Conservation (phyloP, 768 basidiomycete genomes). For the Lactifluus pinguis region DNA sequence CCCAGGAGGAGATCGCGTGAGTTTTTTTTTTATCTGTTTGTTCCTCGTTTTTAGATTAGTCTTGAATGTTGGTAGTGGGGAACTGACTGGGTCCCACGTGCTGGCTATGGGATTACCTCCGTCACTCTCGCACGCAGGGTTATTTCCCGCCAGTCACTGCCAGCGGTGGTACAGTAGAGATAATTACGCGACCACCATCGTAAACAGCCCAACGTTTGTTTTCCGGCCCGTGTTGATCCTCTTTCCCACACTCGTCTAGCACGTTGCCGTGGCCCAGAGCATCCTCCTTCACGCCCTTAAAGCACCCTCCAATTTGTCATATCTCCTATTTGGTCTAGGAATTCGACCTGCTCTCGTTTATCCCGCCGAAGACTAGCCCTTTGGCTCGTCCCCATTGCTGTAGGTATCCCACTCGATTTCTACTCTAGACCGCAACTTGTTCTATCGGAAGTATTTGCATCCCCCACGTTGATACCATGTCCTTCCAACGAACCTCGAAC, state of each 20-base stretch:
- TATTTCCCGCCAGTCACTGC: slow-evolving; percentile 77
- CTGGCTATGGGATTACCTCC: slow-evolving; percentile 99
- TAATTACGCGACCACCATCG: slow-evolving; percentile 92
- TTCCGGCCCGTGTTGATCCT: neutral
- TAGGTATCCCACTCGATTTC: slow-evolving; percentile 44
- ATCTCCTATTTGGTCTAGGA: slow-evolving; percentile 18
- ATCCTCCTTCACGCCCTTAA: slow-evolving; percentile 20
- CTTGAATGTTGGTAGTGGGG: neutral
- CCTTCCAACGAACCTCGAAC: slow-evolving; percentile 16
- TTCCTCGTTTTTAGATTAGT: neutral
- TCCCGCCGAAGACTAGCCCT: slow-evolving; percentile 26
- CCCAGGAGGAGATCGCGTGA: slow-evolving; percentile 97
- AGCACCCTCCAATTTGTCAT: slow-evolving; percentile 20
- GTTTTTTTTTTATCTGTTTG: neutral
- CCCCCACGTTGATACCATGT: slow-evolving; percentile 41
- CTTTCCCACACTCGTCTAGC: neutral
- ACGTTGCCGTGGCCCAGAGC: slow-evolving; percentile 24
- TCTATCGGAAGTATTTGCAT: slow-evolving; percentile 42
- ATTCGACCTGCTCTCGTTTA: slow-evolving; percentile 21
- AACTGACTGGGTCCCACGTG: slow-evolving; percentile 89
- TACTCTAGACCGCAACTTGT: slow-evolving; percentile 35
- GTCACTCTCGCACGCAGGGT: slow-evolving; percentile 86
- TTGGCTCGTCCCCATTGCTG: slow-evolving; percentile 51
- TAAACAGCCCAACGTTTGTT: slow-evolving; percentile 25
- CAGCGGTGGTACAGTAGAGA: slow-evolving; percentile 94